Evolutionary conservation across 1,284 basidiomycete species (phyloP).

Genomic region (Trametes versicolor): DNA sequence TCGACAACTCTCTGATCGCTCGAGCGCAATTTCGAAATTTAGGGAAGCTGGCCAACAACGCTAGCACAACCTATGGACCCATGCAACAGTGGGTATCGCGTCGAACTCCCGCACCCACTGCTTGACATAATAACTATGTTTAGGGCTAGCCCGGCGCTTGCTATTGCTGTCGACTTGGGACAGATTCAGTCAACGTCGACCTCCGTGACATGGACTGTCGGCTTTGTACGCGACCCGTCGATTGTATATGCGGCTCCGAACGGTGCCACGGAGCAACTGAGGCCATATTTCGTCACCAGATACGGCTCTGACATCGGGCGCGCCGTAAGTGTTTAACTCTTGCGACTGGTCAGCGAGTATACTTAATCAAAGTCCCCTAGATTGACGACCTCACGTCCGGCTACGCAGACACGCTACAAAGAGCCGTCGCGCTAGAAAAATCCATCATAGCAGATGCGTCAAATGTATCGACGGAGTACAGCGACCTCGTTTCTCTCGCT

Average conservation of each 20-base stretch:
- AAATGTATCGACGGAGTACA: slow-evolving; percentile 45
- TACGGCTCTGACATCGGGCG: slow-evolving; percentile 25
- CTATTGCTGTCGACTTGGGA: slow-evolving; percentile 37
- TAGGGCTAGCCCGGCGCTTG: slow-evolving; percentile 36
- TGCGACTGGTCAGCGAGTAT: no score
- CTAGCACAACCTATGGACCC: slow-evolving; percentile 21
- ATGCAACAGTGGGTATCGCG: slow-evolving; percentile 26
- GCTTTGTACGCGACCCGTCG: slow-evolving; percentile 37
- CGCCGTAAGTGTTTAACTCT: slow-evolving; percentile 31
- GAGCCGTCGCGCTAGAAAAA: slow-evolving; percentile 39
- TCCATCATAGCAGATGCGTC: slow-evolving; percentile 36
- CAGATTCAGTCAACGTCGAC: slow-evolving; percentile 28
- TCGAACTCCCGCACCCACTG: no score
- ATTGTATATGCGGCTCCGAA: slow-evolving; percentile 33
- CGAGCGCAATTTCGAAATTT: slow-evolving; percentile 28
- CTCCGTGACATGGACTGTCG: slow-evolving; percentile 39
- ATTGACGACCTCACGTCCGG: slow-evolving; percentile 41
- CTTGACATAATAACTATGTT: not conserved
- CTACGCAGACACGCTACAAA: slow-evolving; percentile 33
- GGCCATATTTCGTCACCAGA: slow-evolving; percentile 39
- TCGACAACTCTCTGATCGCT: slow-evolving; percentile 15
- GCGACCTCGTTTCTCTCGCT: slow-evolving; percentile 51
- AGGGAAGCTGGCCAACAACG: slow-evolving; percentile 25
- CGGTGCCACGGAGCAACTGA: slow-evolving; percentile 37
- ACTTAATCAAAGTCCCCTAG: slow-evolving; percentile 21